These are phyloP conservation scores for Millerago galiae DNA, from an alignment of 805 yeast species.

Conservation along the genomic window DNA sequence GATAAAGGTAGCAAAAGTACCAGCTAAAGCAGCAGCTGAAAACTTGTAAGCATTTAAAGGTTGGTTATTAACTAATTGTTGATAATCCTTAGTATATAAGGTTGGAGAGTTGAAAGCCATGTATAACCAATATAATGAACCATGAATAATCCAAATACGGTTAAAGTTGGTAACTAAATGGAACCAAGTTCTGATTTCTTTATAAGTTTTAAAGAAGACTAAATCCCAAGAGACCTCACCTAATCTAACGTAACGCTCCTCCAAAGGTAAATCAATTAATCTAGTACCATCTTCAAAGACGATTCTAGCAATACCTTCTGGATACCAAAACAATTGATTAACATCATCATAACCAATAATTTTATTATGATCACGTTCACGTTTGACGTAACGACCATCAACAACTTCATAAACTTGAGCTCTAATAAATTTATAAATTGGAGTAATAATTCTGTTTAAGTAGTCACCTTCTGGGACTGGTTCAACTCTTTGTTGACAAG, in stretches of 20 bases:
- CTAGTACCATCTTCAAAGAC: constrained; percentile 88
- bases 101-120: constrained; percentile 89
- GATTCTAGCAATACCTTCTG: constrained; percentile 95
- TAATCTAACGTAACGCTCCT: constrained; percentile 81
- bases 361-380: constrained; percentile 79
- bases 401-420: constrained; percentile 75
- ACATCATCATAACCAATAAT: constrained; percentile 95
- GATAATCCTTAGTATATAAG: constrained; percentile 79
- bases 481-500: constrained; percentile 81
- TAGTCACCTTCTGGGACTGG: constrained; percentile 86
- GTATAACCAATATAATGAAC: constrained; percentile 90
- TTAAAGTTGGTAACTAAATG: constrained; percentile 92
- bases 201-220: constrained; percentile 92
- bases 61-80: constrained; percentile 73
- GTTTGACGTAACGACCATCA: constrained; percentile 76
- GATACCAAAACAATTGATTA: constrained; percentile 98
- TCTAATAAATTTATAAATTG: constrained; percentile 74
- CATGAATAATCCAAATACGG: constrained; percentile 97
- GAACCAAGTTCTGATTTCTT: constrained; percentile 96
- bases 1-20: constrained; percentile 74
- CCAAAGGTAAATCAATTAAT: constrained; percentile 81
- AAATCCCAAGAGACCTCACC: constrained; percentile 91
- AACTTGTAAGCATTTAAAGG: constrained; percentile 90
- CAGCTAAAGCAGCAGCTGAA: constrained; percentile 92
- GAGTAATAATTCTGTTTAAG: constrained; percentile 88